phyloP scores from a whole-genome alignment of 257 asterid species.

The Misopates orontium region DNA sequence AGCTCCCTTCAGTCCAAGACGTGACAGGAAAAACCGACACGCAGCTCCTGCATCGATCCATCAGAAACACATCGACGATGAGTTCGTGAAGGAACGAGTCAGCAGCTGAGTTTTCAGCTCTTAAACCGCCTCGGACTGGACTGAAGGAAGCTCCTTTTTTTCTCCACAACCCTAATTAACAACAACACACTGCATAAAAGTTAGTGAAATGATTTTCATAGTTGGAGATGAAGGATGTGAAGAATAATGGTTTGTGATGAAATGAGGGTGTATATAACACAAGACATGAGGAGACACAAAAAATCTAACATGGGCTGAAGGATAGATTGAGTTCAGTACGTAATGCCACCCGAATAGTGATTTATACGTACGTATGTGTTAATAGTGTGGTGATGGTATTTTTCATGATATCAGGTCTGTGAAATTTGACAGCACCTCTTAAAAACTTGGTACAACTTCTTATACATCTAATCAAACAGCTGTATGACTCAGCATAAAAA shows the following conservation, averaged over 20 bases:
- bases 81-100: constrained; percentile 82
- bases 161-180: too few relatives aligned
- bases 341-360: constrained; percentile 8
- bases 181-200: too few relatives aligned
- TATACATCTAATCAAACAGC: constrained; percentile 56
- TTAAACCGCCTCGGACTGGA: constrained; percentile 73
- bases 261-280: too few relatives aligned
- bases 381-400: not conserved
- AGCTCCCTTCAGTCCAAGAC: constrained; percentile 99
- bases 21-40: constrained; percentile 59
- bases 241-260: too few relatives aligned
- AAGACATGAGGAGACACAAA: constrained; percentile 34
- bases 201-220: too few relatives aligned
- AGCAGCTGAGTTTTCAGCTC: constrained; percentile 65
- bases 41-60: constrained; percentile 82
- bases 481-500: constrained; percentile 33
- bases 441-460: constrained; percentile 33
- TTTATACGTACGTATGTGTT: not conserved
- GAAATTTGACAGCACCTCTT: constrained; percentile 24
- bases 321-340: constrained; percentile 39
- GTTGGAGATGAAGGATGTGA: too few relatives aligned
- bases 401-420: constrained; percentile 7
- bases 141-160: constrained; percentile 75
- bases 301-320: constrained; percentile 38
- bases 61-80: constrained; percentile 57